A percentile compares a stretch with the other conserved stretches of the same genome.
Evolutionary conservation across 164 flowering plant genomes (phyloP).

Genomic region (Vitis cinerea): DNA sequence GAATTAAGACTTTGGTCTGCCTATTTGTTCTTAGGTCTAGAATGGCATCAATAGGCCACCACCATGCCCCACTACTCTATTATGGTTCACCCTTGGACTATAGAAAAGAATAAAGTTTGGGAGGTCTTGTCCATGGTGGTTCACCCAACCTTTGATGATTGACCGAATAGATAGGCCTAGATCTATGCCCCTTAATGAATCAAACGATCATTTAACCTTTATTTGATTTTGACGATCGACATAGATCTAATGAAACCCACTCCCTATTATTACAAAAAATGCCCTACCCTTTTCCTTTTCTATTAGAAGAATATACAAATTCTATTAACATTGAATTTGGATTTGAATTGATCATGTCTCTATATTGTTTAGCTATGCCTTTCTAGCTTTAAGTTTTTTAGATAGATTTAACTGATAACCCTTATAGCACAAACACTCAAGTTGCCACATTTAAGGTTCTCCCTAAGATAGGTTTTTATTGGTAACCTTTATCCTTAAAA

Average conservation of each 20-base stretch:
- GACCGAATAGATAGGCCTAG: no score
- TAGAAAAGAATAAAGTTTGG: background rate
- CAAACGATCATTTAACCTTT: background rate
- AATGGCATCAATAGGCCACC: background rate
- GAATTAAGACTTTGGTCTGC: background rate
- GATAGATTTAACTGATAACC: no score
- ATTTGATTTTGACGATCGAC: background rate
- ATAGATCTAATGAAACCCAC: background rate
- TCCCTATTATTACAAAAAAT: background rate
- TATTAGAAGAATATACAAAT: background rate
- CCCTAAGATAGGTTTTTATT: no score
- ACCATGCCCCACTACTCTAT: background rate
- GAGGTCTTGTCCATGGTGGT: background rate
- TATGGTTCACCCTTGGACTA: background rate
- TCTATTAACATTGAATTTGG: background rate
- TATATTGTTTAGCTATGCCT: no score
- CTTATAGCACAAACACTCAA: no score
- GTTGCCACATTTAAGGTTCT: no score
- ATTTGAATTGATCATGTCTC: background rate
- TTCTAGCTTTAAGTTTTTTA: no score
- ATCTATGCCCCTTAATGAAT: constrained; percentile 2
- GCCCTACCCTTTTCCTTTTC: background rate
- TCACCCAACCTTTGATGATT: background rate
- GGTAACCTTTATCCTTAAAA: no score
- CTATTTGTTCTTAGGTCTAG: background rate